These are phyloP conservation scores for Zarea fungicola DNA, from an alignment of 2,329 filamentous ascomycete genomes.

Conservation along the genomic window DNA sequence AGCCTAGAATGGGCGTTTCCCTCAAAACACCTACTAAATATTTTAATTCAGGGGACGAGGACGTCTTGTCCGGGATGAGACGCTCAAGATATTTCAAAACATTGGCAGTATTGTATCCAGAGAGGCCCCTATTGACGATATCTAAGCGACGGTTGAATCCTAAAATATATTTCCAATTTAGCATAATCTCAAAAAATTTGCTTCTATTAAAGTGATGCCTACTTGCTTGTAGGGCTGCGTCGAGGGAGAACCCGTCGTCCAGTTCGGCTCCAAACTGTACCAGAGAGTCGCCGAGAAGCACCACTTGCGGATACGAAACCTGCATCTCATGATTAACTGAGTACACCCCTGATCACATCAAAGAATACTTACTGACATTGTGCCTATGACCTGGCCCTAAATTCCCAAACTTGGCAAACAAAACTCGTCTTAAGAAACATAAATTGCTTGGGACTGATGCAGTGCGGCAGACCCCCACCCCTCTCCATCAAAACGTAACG, in stretches of 20 bases:
- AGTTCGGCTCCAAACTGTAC: conserved; percentile 63
- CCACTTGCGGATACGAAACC: conserved; percentile 62
- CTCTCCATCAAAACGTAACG: too few relatives aligned
- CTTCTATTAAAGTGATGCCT: conserved; percentile 23
- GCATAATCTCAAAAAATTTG: neutral
- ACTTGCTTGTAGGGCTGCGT: conserved; percentile 66
- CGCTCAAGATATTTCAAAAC: conserved; percentile 63
- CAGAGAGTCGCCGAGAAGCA: conserved; percentile 89
- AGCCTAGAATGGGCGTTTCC: neutral
- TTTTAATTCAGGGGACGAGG: conserved; percentile 53
- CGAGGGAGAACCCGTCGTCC: conserved; percentile 66
- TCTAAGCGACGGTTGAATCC: conserved; percentile 74
- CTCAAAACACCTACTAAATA: conserved; percentile 49
- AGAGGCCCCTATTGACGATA: conserved; percentile 82
- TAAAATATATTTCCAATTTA: conserved; percentile 29
- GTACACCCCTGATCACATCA: neutral
- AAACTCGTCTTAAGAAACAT: too few relatives aligned
- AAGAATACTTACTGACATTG: conserved; percentile 21
- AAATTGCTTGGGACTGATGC: too few relatives aligned
- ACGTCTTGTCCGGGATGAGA: conserved; percentile 63
- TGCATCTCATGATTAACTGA: conserved; percentile 19
- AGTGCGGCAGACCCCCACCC: too few relatives aligned
- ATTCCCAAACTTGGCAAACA: too few relatives aligned
- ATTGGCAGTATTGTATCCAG: conserved; percentile 78
- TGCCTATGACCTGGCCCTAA: too few relatives aligned